Base-by-base conservation (phyloP, 2,329 filamentous ascomycete species). In the Fusarium hostae region DNA sequence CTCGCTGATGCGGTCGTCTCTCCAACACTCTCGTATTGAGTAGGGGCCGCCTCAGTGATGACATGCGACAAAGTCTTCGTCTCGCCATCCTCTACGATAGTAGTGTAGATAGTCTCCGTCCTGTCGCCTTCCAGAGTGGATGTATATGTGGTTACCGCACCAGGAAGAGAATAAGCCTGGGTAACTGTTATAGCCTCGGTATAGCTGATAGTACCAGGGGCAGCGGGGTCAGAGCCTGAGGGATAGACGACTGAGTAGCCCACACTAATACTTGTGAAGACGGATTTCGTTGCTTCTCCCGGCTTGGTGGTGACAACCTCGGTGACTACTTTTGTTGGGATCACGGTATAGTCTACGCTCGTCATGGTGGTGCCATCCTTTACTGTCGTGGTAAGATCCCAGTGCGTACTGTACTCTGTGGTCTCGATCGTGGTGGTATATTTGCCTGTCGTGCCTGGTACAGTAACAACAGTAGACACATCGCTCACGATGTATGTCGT, bases 1-100 rank as follows among this genome's bases (percentile, higher is more conserved):
- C 63, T 77, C 2, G 75, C 61, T 6, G 68, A 68, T 13, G 73
- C 68, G 9, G 75, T 77, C 18, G 72, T 76, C 26, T 74, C 68
- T 32, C 75, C 75, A 12, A 70, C 66, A 13, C 63, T 72, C 20
- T 63, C 30, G 10, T 70, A 61, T 5, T 43, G 58, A 18, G 66
- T 76, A 4, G 52, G 61, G 3, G 71, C 32, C 6, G 64, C 58
- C 16, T 62, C 54, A 1, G 75, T 74, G 6, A 68, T 51, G 9
- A 55, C 24, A 6, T 43, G 60, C 1, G 59, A 66, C 26, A 69
- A 10, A 2, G 58, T 64, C 43, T 59, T 70, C 12, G 71, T 76
- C 5, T 62, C 40, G 16, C 61, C 68, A 12, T 65, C 58, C 32
- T 69, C 51, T 5, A 72, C 57, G 15, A 69, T 58, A 0, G 71